Evolutionary conservation across 768 basidiomycete species (phyloP).

Genomic region (Pleurotus giganteus): DNA sequence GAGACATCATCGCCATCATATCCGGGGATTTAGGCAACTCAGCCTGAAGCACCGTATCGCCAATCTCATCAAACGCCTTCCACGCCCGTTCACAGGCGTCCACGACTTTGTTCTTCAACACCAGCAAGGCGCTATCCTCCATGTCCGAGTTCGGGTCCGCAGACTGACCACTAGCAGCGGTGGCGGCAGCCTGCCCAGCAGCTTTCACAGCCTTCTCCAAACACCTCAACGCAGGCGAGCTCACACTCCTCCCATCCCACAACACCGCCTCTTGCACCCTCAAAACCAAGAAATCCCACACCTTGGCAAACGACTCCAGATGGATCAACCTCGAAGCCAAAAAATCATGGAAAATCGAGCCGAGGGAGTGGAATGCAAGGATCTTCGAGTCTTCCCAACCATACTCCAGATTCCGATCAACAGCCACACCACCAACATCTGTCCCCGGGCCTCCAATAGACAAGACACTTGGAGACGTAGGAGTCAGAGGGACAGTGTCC

Average conservation of each 20-base stretch:
- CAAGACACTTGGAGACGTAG: too few species aligned
- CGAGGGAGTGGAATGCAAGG: constrained; percentile 80
- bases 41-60: constrained; percentile 42
- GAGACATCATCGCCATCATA: too few species aligned
- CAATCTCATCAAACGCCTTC: constrained; percentile 67
- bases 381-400: constrained; percentile 89
- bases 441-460: too few species aligned
- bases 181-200: constrained; percentile 21
- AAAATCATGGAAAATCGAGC: constrained; percentile 82
- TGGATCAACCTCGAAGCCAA: constrained; percentile 69
- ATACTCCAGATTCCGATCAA: constrained; percentile 23
- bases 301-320: constrained; percentile 64
- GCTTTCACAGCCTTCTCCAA: constrained; percentile 78
- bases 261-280: constrained; percentile 73
- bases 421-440: too few species aligned
- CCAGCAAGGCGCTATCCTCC: constrained; percentile 25
- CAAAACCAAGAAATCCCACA: constrained; percentile 73
- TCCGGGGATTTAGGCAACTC: constrained; percentile 2
- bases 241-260: constrained; percentile 64
- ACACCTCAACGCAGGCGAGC: constrained; percentile 82
- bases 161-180: too few species aligned
- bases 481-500: constrained; percentile 11
- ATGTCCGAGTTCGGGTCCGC: too few species aligned
- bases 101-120: constrained; percentile 39
- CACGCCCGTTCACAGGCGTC: constrained; percentile 64